Conservation (phyloP, 176 grass and related monocot genomes). For the Luzula sylvatica region DNA sequence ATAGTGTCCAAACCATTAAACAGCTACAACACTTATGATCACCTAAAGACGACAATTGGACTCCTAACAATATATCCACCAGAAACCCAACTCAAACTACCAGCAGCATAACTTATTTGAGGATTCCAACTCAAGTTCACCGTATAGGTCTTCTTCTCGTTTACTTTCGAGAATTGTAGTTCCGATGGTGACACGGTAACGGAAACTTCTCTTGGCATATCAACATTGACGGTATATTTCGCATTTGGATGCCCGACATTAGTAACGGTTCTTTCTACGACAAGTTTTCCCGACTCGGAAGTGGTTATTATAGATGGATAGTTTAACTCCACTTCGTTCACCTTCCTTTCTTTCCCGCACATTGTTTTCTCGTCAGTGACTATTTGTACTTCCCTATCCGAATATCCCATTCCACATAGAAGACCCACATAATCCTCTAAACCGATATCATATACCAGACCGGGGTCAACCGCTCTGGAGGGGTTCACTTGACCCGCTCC, state of each 20-base stretch:
- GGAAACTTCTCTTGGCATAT: constrained; percentile 33
- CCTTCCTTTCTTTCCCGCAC: constrained; percentile 25
- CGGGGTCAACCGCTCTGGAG: constrained; percentile 38
- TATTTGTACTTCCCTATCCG: constrained; percentile 33
- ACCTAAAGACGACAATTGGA: constrained; percentile 35
- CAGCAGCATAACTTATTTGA: constrained; percentile 26
- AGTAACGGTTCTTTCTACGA: constrained; percentile 37
- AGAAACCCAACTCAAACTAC: constrained; percentile 51
- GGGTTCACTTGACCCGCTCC: constrained; percentile 73
- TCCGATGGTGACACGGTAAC: constrained; percentile 29
- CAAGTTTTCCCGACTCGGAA: constrained; percentile 31
- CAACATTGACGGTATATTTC: constrained; percentile 44
- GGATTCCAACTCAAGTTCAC: constrained; percentile 52
- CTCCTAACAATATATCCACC: constrained; percentile 36
- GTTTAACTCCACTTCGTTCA: constrained; percentile 50
- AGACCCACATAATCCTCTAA: constrained; percentile 37
- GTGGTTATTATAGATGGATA: constrained; percentile 54
- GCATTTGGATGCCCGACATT: constrained; percentile 38
- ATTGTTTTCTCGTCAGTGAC: constrained; percentile 15
- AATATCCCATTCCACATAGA: constrained; percentile 39
- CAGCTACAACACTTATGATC: not conserved
- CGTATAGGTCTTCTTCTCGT: constrained; percentile 48
- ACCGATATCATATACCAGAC: constrained; percentile 50
- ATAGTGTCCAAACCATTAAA: not conserved
- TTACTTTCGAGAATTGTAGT: constrained; percentile 39